These are phyloP conservation scores for Verticillium nubilum DNA, from an alignment of 2,329 filamentous ascomycete genomes.

Conservation along the genomic window DNA sequence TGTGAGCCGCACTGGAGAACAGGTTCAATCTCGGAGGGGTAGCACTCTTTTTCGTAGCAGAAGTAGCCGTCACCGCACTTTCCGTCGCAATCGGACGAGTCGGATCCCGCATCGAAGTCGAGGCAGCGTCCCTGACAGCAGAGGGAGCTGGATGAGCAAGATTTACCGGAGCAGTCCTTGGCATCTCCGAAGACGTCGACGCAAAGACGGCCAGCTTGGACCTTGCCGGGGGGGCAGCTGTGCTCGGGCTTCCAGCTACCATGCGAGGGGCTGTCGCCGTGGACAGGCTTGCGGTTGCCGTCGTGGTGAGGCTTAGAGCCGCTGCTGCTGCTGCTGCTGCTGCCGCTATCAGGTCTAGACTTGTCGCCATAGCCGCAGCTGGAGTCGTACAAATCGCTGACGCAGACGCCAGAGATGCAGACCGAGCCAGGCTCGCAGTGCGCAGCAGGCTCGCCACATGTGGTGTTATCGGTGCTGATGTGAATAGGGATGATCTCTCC, in stretches of 20 bases:
- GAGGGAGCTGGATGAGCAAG: background rate
- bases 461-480: background rate
- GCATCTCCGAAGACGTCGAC: background rate
- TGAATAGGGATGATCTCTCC: background rate
- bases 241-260: too few relatives aligned
- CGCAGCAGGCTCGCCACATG: background rate
- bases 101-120: background rate
- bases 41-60: background rate
- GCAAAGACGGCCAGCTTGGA: background rate
- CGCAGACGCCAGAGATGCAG: background rate
- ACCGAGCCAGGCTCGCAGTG: background rate
- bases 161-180: background rate
- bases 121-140: background rate
- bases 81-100: background rate
- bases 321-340: background rate
- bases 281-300: background rate
- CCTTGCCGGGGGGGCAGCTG: background rate
- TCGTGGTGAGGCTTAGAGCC: background rate
- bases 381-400: background rate
- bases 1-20: background rate
- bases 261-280: background rate
- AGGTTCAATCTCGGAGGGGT: background rate
- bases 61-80: background rate
- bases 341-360: background rate
- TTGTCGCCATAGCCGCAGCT: background rate